Evolutionary conservation across 2,329 filamentous ascomycete genomes (phyloP).

Genomic region (Fusarium miscanthi): DNA sequence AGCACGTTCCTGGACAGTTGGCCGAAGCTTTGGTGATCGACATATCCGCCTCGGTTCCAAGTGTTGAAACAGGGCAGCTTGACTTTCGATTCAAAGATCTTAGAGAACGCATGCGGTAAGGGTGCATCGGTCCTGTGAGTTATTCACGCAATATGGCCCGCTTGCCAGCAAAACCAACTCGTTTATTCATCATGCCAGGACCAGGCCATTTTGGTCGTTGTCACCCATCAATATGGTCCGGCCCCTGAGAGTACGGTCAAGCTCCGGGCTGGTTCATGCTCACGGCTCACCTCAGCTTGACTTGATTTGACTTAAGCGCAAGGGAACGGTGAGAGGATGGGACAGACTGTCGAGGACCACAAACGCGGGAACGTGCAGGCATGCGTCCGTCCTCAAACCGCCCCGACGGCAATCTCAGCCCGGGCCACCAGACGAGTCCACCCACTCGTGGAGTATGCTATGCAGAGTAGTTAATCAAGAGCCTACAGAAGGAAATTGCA

Average conservation of each 20-base stretch:
- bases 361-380: conserved; percentile 35
- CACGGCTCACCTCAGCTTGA: conserved; percentile 25
- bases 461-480: conserved; percentile 29
- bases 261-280: conserved; percentile 17
- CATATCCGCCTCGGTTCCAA: conserved; percentile 32
- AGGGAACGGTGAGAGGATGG: conserved; percentile 43
- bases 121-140: conserved; percentile 14
- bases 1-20: conserved; percentile 32
- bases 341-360: conserved; percentile 38
- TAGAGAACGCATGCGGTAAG: not conserved
- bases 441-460: conserved; percentile 25
- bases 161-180: conserved; percentile 20
- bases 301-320: conserved; percentile 23
- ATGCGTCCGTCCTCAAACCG: conserved; percentile 42
- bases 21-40: conserved; percentile 38
- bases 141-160: conserved; percentile 17
- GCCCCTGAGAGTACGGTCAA: conserved; percentile 20
- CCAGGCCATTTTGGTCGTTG: conserved; percentile 27
- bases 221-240: conserved; percentile 11
- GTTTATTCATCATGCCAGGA: conserved; percentile 16
- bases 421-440: conserved; percentile 30
- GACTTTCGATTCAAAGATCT: conserved; percentile 4
- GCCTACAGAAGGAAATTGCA: conserved; percentile 35
- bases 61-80: conserved; percentile 17
- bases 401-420: conserved; percentile 47